Conservation (phyloP, 768 basidiomycete species). For the Xerocomus potaroensis region DNA sequence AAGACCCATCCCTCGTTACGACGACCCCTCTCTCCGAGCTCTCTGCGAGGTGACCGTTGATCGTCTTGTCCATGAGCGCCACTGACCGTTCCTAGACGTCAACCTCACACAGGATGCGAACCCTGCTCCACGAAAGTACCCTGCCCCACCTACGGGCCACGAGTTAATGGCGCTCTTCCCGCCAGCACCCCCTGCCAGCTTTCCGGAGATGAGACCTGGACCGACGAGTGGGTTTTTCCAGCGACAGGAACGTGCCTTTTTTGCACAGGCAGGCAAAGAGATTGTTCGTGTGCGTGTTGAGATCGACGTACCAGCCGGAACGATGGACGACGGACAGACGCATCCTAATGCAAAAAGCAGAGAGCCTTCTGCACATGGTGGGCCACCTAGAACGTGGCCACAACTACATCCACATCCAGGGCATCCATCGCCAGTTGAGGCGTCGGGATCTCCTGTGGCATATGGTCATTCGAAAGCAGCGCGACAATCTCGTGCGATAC, state of each 20-base stretch:
- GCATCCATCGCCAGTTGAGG: conserved; percentile 26
- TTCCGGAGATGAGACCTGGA: conserved; percentile 52
- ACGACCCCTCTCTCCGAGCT: conserved; percentile 60
- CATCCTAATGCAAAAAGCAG: conserved; percentile 31
- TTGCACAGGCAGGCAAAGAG: conserved; percentile 73
- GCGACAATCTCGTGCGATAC: conserved; percentile 26
- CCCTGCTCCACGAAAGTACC: conserved; percentile 53
- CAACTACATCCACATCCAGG: too few relatives aligned
- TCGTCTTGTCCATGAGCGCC: not conserved
- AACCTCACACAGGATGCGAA: conserved; percentile 55
- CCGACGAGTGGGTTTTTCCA: conserved; percentile 73
- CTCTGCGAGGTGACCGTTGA: conserved; percentile 49
- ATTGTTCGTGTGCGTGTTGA: conserved; percentile 73
- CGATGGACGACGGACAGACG: conserved; percentile 13
- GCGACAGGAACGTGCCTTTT: conserved; percentile 75
- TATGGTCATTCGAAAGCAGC: conserved; percentile 30
- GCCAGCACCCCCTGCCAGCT: conserved; percentile 55
- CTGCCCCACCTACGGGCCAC: conserved; percentile 74
- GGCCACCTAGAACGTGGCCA: too few relatives aligned
- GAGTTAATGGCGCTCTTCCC: conserved; percentile 86
- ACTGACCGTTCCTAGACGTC: conserved; percentile 45
- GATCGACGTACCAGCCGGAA: conserved; percentile 47
- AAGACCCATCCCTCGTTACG: conserved; percentile 39
- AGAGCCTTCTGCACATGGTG: conserved; percentile 11
- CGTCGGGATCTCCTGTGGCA: conserved; percentile 21